Evolutionary conservation across 1,284 basidiomycete genomes (phyloP).

Genomic region (Heterobasidion annosum): DNA sequence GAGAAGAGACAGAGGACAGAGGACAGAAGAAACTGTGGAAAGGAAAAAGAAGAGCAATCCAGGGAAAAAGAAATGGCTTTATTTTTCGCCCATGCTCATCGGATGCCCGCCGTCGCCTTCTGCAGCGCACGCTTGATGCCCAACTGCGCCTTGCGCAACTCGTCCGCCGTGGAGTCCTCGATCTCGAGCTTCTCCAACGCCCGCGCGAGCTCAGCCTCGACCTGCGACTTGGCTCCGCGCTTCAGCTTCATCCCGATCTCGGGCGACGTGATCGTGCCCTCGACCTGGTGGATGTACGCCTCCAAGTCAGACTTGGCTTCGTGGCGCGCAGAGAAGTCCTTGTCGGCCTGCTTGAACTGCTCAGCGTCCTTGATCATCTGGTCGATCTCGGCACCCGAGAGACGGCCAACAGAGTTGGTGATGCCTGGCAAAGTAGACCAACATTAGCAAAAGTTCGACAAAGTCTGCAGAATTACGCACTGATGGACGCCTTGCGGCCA

Average conservation of each 20-base stretch:
- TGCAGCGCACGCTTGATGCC: constrained; percentile 91
- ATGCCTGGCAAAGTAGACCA: constrained; percentile 46
- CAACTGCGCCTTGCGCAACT: constrained; percentile 90
- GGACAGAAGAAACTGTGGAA: constrained; percentile 7
- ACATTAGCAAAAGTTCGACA: not conserved
- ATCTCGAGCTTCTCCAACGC: constrained; percentile 96
- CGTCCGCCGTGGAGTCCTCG: constrained; percentile 85
- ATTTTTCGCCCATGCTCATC: constrained; percentile 34
- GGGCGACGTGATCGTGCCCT: constrained; percentile 87
- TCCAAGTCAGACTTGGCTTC: constrained; percentile 96
- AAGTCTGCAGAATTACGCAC: constrained; percentile 33
- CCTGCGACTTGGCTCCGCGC: constrained; percentile 86
- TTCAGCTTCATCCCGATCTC: constrained; percentile 97
- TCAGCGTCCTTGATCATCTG: constrained; percentile 99
- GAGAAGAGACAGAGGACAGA: not conserved
- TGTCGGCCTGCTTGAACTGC: constrained; percentile 93
- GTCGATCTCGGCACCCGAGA: constrained; percentile 91
- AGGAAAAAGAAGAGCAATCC: not conserved
- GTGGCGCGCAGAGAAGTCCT: constrained; percentile 92
- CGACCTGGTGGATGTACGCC: constrained; percentile 91
- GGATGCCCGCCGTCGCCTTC: constrained; percentile 86
- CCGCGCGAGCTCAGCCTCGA: constrained; percentile 93
- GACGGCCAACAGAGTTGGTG: constrained; percentile 93
- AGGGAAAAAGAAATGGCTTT: not conserved
- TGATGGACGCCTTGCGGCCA: constrained; percentile 94